A percentile compares a stretch with the other conserved stretches of the same genome.
phyloP scores from a whole-genome alignment of 345 rosid species.

The Laguncularia racemosa region DNA sequence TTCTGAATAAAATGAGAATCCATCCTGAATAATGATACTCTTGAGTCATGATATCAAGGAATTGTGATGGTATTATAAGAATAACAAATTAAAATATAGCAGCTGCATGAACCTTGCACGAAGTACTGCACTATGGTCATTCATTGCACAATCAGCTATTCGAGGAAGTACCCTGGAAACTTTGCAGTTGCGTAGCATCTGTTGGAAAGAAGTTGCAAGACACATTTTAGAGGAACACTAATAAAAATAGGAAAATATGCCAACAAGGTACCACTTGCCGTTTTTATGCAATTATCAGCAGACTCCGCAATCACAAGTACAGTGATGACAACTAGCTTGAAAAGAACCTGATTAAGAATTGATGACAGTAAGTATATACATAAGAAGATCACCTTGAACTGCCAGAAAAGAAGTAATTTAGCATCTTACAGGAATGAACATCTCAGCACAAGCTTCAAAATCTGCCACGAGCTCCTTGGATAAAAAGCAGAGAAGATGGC shows the following conservation, averaged over 20 bases:
- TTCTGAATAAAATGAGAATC: neutral
- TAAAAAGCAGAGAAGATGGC: constrained; percentile 87
- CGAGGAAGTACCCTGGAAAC: constrained; percentile 90
- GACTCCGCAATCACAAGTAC: constrained; percentile 99
- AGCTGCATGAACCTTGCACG: constrained; percentile 66
- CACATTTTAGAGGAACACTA: constrained; percentile 5
- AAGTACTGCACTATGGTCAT: constrained; percentile 78
- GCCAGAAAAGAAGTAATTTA: constrained; percentile 1
- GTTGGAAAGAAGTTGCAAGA: constrained; percentile 17
- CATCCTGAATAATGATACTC: constrained; percentile 5
- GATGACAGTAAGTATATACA: too few species aligned
- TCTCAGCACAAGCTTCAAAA: constrained; percentile 94
- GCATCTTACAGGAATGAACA: constrained; percentile 78
- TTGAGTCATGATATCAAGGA: too few species aligned
- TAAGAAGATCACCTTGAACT: neutral
- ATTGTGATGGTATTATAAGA: too few species aligned
- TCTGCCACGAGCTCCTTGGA: constrained; percentile 97
- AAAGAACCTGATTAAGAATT: constrained; percentile 65
- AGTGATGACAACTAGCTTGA: constrained; percentile 99
- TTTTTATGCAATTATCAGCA: constrained; percentile 97
- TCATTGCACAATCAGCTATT: constrained; percentile 83
- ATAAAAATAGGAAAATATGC: neutral
- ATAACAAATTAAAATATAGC: too few species aligned
- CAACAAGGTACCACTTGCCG: constrained; percentile 34
- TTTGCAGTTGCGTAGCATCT: constrained; percentile 97